A percentile compares a stretch with the other conserved stretches of the same genome.
phyloP scores from a whole-genome alignment of 2,329 filamentous ascomycete genomes.

The Stachybotrys chlorohalonatus region DNA sequence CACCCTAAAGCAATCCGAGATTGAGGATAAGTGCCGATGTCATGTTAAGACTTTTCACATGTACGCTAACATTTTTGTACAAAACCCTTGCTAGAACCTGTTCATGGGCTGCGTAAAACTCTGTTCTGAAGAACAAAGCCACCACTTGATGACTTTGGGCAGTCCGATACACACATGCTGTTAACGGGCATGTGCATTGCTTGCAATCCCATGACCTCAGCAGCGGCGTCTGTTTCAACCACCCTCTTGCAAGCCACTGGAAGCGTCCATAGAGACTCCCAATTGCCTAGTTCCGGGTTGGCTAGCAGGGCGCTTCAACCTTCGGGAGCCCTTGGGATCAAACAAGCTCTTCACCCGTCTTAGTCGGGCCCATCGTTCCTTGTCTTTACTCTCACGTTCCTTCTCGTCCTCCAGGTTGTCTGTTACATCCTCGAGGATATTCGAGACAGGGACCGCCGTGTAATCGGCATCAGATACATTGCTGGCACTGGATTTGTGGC shows the following conservation, averaged over 20 bases:
- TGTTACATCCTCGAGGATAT: background rate
- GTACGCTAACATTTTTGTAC: too few relatives aligned
- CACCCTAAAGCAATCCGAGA: constrained; percentile 3
- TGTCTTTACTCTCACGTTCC: constrained; percentile 50
- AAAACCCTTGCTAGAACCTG: too few relatives aligned
- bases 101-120: too few relatives aligned
- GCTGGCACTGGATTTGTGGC: constrained; percentile 7
- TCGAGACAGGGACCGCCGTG: background rate
- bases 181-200: too few relatives aligned
- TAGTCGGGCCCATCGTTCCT: constrained; percentile 64
- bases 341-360: constrained; percentile 64
- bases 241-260: too few relatives aligned
- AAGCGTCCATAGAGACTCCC: background rate
- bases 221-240: too few relatives aligned
- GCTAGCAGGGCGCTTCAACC: constrained; percentile 31
- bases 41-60: too few relatives aligned
- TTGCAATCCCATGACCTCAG: too few relatives aligned
- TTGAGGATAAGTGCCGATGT: background rate
- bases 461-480: constrained; percentile 10
- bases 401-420: constrained; percentile 27
- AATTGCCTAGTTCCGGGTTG: background rate
- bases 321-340: constrained; percentile 53
- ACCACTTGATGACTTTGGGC: too few relatives aligned
- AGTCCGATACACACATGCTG: too few relatives aligned
- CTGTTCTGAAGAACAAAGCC: too few relatives aligned